A percentile compares a stretch with the other conserved stretches of the same genome.
phyloP scores from a whole-genome alignment of 306 rosid species.

The Pyrus betulifolia region DNA sequence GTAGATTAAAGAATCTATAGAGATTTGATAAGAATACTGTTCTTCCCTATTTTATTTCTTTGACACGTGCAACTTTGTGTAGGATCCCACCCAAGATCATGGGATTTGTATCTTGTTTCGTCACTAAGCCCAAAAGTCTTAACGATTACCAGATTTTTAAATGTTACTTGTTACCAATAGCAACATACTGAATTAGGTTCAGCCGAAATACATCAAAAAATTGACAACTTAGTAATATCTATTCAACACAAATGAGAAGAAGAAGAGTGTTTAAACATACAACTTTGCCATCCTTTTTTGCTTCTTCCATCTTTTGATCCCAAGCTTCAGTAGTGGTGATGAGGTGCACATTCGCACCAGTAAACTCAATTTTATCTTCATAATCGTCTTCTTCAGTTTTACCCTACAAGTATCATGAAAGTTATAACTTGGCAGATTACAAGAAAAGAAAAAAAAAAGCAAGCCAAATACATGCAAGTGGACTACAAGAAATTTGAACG shows the following conservation, averaged over 20 bases:
- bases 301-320: conserved; percentile 88
- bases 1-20: neutral
- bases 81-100: neutral
- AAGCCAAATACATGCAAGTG: neutral
- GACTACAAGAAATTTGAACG: neutral
- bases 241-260: neutral
- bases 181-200: neutral
- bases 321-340: conserved; percentile 70
- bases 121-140: neutral
- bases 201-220: conserved; percentile 2
- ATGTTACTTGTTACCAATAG: neutral
- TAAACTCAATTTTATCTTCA: conserved; percentile 55
- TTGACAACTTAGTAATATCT: conserved; percentile 1
- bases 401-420: conserved; percentile 35
- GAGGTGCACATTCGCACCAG: conserved; percentile 64
- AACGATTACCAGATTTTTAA: neutral
- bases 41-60: neutral
- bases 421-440: conserved; percentile 23
- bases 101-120: neutral
- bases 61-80: neutral
- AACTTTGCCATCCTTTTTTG: conserved; percentile 62
- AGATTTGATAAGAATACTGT: neutral
- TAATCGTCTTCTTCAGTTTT: conserved; percentile 35
- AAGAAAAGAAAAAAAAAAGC: neutral
- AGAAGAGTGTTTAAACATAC: conserved; percentile 41